These are phyloP conservation scores for Myxozyma sirexii DNA, from an alignment of 805 yeast species.

Conservation along the genomic window DNA sequence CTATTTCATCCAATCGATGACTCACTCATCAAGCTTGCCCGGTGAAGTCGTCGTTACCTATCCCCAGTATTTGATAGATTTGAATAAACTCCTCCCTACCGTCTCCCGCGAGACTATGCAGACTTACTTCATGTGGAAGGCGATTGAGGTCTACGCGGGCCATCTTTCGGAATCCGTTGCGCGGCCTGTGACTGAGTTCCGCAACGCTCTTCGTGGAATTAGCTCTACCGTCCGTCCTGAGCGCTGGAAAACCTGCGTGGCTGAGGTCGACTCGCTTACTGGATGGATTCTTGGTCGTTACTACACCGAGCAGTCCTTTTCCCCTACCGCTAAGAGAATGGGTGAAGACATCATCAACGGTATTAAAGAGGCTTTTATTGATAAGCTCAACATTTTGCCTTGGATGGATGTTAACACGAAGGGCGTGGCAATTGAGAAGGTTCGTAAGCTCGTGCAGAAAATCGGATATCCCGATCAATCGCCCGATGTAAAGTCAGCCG, in stretches of 20 bases:
- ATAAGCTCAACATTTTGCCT: constrained; percentile 22
- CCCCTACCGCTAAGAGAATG: constrained; percentile 31
- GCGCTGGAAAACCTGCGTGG: constrained; percentile 34
- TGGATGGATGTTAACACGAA: constrained; percentile 34
- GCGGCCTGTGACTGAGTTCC: constrained; percentile 28
- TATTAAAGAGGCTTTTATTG: constrained; percentile 30
- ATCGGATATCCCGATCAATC: constrained; percentile 33
- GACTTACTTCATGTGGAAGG: constrained; percentile 35
- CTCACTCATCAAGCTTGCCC: constrained; percentile 22
- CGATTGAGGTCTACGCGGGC: constrained; percentile 29
- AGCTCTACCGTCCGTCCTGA: constrained; percentile 28
- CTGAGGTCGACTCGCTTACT: constrained; percentile 31
- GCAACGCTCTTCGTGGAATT: constrained; percentile 30
- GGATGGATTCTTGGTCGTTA: constrained; percentile 35
- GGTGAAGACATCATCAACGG: constrained; percentile 31
- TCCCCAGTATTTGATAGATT: constrained; percentile 28
- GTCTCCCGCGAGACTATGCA: constrained; percentile 33
- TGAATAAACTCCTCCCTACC: constrained; percentile 18
- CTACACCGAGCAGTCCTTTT: constrained; percentile 30
- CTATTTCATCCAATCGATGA: constrained; percentile 18
- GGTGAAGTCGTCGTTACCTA: constrained; percentile 25
- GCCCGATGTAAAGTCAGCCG: constrained; percentile 29
- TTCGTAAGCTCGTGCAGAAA: constrained; percentile 29
- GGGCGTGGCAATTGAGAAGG: constrained; percentile 32
- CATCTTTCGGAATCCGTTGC: constrained; percentile 25